phyloP scores from a whole-genome alignment of 192 early-diverging fungal species.

The Coemansia brasiliensis region DNA sequence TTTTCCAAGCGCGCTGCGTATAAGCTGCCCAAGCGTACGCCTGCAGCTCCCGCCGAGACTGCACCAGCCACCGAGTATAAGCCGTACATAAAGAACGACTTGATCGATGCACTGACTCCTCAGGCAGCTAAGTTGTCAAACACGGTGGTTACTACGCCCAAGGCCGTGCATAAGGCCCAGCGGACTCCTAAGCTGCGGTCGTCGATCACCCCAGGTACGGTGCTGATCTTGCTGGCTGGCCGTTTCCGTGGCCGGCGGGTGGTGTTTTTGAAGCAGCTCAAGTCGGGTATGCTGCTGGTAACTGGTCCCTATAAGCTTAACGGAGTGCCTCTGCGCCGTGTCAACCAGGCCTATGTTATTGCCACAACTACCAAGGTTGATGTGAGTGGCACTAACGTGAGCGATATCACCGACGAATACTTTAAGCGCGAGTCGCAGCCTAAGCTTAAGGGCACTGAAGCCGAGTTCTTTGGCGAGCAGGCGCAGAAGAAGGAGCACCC shows the following conservation, averaged over 20 bases:
- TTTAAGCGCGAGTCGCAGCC: slow-evolving; percentile 80
- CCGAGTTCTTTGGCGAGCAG: slow-evolving; percentile 83
- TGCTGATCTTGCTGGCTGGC: slow-evolving; percentile 93
- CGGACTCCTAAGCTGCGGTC: slow-evolving; percentile 75
- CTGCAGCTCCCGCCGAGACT: slow-evolving; percentile 20
- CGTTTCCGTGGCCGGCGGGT: slow-evolving; percentile 98
- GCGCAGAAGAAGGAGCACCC: slow-evolving; percentile 78
- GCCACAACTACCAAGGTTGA: slow-evolving; percentile 99
- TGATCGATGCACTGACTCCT: slow-evolving; percentile 70
- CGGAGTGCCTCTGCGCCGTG: slow-evolving; percentile 95
- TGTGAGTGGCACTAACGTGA: slow-evolving; percentile 69
- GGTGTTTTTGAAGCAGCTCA: slow-evolving; percentile 96
- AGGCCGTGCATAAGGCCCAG: slow-evolving; percentile 76
- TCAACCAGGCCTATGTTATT: slow-evolving; percentile 99
- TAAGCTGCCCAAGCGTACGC: slow-evolving; percentile 79
- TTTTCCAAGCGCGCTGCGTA: slow-evolving; percentile 87
- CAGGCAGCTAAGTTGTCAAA: slow-evolving; percentile 50
- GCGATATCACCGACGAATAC: slow-evolving; percentile 84
- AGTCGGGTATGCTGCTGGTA: slow-evolving; percentile 91
- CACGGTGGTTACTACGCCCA: slow-evolving; percentile 78
- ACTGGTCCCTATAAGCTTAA: slow-evolving; percentile 98
- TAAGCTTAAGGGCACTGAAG: slow-evolving; percentile 79
- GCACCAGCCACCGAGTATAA: slow-evolving; percentile 36
- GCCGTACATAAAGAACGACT: slow-evolving; percentile 68
- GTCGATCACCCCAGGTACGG: slow-evolving; percentile 96